Percentiles rank a stretch among this genome's conserved stretches.
phyloP scores from a whole-genome alignment of 2,329 filamentous ascomycete species.

The Exophiala dermatitidis region DNA sequence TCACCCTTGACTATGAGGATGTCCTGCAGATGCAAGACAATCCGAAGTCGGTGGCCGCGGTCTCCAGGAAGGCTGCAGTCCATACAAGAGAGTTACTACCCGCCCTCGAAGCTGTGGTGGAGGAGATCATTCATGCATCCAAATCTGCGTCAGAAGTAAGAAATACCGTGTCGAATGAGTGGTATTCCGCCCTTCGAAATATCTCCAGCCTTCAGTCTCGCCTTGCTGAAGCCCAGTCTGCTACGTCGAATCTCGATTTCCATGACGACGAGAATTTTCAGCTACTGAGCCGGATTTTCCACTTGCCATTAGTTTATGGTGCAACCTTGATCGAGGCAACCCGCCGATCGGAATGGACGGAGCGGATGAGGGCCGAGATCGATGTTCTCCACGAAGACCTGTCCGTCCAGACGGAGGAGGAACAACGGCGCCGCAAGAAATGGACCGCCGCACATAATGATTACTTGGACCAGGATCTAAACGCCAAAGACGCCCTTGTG shows the following conservation, averaged over 20 bases:
- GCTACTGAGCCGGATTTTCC: constrained; percentile 68
- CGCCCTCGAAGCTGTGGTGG: constrained; percentile 50
- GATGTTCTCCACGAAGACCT: constrained; percentile 86
- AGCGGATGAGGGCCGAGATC: constrained; percentile 83
- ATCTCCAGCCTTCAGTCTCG: constrained; percentile 73
- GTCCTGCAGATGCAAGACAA: constrained; percentile 62
- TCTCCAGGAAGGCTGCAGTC: constrained; percentile 57
- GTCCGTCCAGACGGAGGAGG: constrained; percentile 85
- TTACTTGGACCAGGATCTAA: constrained; percentile 24
- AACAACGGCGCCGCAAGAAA: constrained; percentile 76
- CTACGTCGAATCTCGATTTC: constrained; percentile 63
- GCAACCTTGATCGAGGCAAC: constrained; percentile 82
- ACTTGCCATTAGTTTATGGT: constrained; percentile 82
- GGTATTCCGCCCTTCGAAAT: constrained; percentile 70
- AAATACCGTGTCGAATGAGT: constrained; percentile 48
- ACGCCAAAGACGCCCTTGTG: constrained; percentile 52
- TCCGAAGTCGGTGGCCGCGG: constrained; percentile 55
- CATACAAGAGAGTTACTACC: constrained; percentile 59
- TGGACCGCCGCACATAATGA: constrained; percentile 57
- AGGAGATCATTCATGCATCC: constrained; percentile 50
- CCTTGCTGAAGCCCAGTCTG: constrained; percentile 63
- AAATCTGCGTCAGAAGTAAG: constrained; percentile 59
- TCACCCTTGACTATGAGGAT: constrained; percentile 76
- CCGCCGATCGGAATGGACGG: constrained; percentile 78
- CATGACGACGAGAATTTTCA: constrained; percentile 76